Conservation (phyloP, 192 early-diverging fungal genomes). For the Linnemannia exigua region DNA sequence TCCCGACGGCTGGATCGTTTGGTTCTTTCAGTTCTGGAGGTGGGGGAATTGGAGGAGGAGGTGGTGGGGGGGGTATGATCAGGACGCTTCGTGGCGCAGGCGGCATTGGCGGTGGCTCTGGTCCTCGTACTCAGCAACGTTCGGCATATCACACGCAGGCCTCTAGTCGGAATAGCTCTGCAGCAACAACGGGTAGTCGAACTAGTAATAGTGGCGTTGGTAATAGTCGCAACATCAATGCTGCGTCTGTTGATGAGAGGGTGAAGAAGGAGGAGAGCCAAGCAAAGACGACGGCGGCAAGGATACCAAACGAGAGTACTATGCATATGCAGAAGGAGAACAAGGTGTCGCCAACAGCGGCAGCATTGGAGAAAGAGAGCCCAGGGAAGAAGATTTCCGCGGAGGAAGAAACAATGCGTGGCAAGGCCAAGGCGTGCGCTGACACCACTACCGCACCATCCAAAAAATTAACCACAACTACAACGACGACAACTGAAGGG, state of each 20-base stretch:
- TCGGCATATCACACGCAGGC: slow-evolving; percentile 30
- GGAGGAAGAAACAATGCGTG: not conserved
- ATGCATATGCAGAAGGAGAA: not conserved
- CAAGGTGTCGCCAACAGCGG: not conserved
- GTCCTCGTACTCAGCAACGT: slow-evolving; percentile 13
- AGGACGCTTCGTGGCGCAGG: slow-evolving; percentile 16
- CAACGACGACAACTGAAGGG: not conserved
- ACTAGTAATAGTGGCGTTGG: not conserved
- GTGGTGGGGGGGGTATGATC: slow-evolving; percentile 19
- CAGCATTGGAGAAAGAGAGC: slow-evolving; percentile 1
- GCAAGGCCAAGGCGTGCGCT: not conserved
- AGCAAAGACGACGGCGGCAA: not conserved
- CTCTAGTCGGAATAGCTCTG: not conserved
- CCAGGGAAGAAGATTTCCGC: not conserved
- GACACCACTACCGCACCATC: not conserved
- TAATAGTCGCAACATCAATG: not conserved
- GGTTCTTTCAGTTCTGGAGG: not conserved
- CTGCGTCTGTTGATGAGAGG: not conserved
- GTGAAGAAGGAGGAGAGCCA: not conserved
- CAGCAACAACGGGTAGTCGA: too few species aligned
- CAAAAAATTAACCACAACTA: not conserved
- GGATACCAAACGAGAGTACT: not conserved
- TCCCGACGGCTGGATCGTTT: slow-evolving; percentile 12
- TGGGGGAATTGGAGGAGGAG: not conserved
- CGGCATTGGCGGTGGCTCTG: not conserved